phyloP scores from a whole-genome alignment of 2,329 filamentous ascomycete species.

The Teratosphaeria gauchensis region DNA sequence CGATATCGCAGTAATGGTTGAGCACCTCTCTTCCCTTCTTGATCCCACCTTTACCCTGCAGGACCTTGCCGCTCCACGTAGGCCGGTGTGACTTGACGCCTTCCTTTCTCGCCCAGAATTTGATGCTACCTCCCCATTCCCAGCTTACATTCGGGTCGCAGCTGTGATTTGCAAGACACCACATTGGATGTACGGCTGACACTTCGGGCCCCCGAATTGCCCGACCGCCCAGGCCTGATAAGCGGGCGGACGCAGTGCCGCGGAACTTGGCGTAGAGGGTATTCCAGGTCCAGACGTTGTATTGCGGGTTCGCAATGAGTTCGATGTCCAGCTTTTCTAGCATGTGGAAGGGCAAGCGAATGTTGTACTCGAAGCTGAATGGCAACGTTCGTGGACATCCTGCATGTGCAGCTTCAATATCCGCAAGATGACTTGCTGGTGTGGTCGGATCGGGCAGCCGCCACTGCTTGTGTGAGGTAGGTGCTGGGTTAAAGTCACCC shows the following conservation, averaged over 20 bases:
- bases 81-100: conserved; percentile 36
- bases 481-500: conserved; percentile 46
- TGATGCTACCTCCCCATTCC: conserved; percentile 81
- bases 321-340: conserved; percentile 79
- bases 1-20: conserved; percentile 89
- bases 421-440: not conserved
- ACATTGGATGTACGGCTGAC: conserved; percentile 86
- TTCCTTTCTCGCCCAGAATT: conserved; percentile 53
- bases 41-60: conserved; percentile 44
- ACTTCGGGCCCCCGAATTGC: conserved; percentile 78
- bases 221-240: conserved; percentile 43
- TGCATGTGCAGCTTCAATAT: not conserved
- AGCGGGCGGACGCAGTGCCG: conserved; percentile 79
- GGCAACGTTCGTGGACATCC: conserved; percentile 51
- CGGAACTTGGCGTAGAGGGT: conserved; percentile 89
- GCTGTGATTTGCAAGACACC: conserved; percentile 94
- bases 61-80: conserved; percentile 29
- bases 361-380: conserved; percentile 68
- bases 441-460: not conserved
- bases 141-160: conserved; percentile 91
- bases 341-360: conserved; percentile 64
- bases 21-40: conserved; percentile 73
- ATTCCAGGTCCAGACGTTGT: conserved; percentile 79
- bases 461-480: conserved; percentile 8
- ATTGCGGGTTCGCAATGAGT: conserved; percentile 51